Conservation (phyloP, 257 asterid species). For the Coffea eugenioides region DNA sequence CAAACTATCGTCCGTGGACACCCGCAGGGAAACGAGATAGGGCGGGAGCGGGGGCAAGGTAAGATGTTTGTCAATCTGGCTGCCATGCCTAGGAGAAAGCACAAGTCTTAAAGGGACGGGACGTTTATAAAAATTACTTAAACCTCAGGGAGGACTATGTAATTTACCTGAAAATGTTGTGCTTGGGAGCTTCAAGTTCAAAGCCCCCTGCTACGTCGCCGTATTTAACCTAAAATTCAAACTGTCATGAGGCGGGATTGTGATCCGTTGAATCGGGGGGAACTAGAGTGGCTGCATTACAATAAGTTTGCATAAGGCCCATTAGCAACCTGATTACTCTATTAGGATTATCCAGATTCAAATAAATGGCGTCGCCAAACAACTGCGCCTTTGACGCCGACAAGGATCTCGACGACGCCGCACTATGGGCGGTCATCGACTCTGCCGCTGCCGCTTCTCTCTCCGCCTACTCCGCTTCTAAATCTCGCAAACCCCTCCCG, state of each 20-base stretch:
- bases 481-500: constrained; percentile 33
- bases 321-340: not conserved
- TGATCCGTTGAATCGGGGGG: too few relatives aligned
- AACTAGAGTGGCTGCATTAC: too few relatives aligned
- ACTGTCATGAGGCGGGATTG: not conserved
- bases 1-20: too few relatives aligned
- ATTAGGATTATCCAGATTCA: not conserved
- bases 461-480: constrained; percentile 35
- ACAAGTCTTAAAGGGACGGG: too few relatives aligned
- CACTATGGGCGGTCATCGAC: constrained; percentile 92
- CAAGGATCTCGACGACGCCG: constrained; percentile 88
- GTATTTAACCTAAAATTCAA: not conserved
- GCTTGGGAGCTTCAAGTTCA: too few relatives aligned
- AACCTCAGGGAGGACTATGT: not conserved
- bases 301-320: too few relatives aligned
- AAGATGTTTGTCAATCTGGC: too few relatives aligned
- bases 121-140: not conserved
- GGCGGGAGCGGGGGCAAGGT: too few relatives aligned
- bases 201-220: not conserved
- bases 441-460: constrained; percentile 86
- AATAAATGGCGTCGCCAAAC: constrained; percentile 42
- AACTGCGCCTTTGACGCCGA: constrained; percentile 52
- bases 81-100: too few relatives aligned
- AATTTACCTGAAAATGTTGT: too few relatives aligned
- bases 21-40: too few relatives aligned